Base-by-base conservation (phyloP, 106 monocot species). In the Platanthera zijinensis region DNA sequence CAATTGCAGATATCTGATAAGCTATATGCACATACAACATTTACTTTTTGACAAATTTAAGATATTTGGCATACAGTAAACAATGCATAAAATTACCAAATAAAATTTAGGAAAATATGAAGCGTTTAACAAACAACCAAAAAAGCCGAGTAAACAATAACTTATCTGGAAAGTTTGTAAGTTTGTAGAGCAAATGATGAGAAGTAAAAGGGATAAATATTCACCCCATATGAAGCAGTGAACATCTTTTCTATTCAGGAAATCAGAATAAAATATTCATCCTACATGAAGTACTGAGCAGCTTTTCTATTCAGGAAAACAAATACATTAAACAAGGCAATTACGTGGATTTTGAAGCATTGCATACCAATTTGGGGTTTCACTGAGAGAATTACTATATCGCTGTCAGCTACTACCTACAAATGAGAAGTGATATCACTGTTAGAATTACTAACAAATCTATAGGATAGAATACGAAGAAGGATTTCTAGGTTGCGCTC, bases 361-460 rank as follows among this genome's bases (percentile, higher is more conserved):
- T 59, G 52, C 85, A 80, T 91, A 97, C 93, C 96, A 45, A 91
- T 54, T 80, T 97, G 93, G 76, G 96, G 93, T 54, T 97, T 97
- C 73, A 97, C 93, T 0, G 96, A 93, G 77, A 97, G 86, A 82
- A 97, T 69, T 75, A 94, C 71, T 22, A 97, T 78, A 68, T 94
- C 89, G 21, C 91, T 89, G 50, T 87, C 79, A 22, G 77, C 80
- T 52, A 94, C 94, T 47, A 97, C 94, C 97, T 97, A 74, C 71
- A 46, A 72, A 82, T 57, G 61, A 72, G 11, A 51, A 70, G n/a
- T 6, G n/a, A 11, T 50, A 80, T 10, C 67, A 63, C 48, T 25
- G 53, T n/a, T 45, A 79, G 51, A 75, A 80, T 10, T 53, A 45
- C 8, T 45, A 8, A 32, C 15, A 28, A 56, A 32, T 28, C 8